Base-by-base conservation (phyloP, 768 basidiomycete species). In the Mycena belliarum region DNA sequence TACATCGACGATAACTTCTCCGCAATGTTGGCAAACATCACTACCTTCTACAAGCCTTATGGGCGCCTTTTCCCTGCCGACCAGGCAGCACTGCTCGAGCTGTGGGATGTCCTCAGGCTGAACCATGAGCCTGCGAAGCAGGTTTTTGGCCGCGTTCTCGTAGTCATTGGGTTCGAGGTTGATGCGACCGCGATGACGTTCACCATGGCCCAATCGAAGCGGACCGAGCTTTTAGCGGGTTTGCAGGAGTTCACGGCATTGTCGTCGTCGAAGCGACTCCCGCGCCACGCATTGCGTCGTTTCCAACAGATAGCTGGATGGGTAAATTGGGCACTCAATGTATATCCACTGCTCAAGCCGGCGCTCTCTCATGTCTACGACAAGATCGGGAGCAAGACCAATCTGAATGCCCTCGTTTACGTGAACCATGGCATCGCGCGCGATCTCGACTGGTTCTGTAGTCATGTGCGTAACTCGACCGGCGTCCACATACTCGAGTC, bases 251-350 rank as follows among this genome's bases (percentile, higher is more conserved):
- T 43, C 23, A 43, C 25, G 11, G 18, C 23, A 5, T 4, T 24
- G 2, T 11, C 41, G 6, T 43, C 41, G 4, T 24, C 23, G 2
- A 41, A 41, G n/a, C n/a, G n/a, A n/a, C n/a, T n/a, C n/a, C n/a
- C n/a, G n/a, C 29, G 29, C 29, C 41, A 24, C 21, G 9, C 55
- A 4, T 42, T 56, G 0, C 55, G 12, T 10, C 40, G 49, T 2
- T 56, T 37, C 28, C 69, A 73, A 46, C 50, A 57, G 3, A 49
- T 76, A 0, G 50, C 66, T 1, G 73, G 74, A 0, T 71, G 66
- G 55, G 32, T 67, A 11, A 74, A 72, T 35, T 76, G 75, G 74
- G 21, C 63, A 0, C 63, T 76, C 16, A 74, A 75, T 24, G 70
- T 73, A 14, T 69, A 63, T 20, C 75, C 72, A 0, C 45, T 69